These are phyloP conservation scores for Aspergillus campestris DNA, from an alignment of 495 filamentous ascomycete species.

Conservation along the genomic window DNA sequence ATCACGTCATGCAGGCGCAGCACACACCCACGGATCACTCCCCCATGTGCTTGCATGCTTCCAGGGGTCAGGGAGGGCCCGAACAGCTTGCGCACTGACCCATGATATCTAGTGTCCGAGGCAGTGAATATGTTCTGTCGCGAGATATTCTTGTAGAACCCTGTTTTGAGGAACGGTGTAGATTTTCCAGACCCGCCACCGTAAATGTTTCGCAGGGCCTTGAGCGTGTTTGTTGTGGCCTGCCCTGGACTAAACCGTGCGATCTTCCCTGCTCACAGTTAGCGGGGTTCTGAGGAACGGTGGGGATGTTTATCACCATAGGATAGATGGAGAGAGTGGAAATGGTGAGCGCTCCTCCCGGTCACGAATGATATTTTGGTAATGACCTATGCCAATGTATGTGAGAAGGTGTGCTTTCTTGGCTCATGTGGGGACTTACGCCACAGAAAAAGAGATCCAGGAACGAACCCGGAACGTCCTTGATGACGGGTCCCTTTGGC, in stretches of 20 bases:
- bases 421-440: conserved; percentile 2
- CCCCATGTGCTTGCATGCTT: conserved; percentile 12
- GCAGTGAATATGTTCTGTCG: conserved; percentile 21
- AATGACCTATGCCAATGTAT: conserved; percentile 3
- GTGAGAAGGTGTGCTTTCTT: no score
- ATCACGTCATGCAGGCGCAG: conserved; percentile 10
- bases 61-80: conserved; percentile 16
- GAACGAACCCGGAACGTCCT: conserved; percentile 10
- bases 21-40: conserved; percentile 14
- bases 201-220: conserved; percentile 19
- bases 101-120: conserved; percentile 15
- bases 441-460: conserved; percentile 10
- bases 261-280: conserved; percentile 9
- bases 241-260: conserved; percentile 17
- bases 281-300: neutral
- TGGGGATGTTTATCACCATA: conserved; percentile 8
- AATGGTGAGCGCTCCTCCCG: conserved; percentile 14
- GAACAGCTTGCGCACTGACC: conserved; percentile 17
- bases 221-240: conserved; percentile 19
- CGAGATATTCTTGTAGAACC: conserved; percentile 20
- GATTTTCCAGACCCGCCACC: conserved; percentile 13
- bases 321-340: conserved; percentile 13
- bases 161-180: conserved; percentile 15
- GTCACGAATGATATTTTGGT: conserved; percentile 15
- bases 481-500: conserved; percentile 12